Evolutionary conservation across 805 yeast genomes (phyloP), one percentile per base, ranked within the genome.

Genomic region (Saccharomycopsis vini): DNA sequence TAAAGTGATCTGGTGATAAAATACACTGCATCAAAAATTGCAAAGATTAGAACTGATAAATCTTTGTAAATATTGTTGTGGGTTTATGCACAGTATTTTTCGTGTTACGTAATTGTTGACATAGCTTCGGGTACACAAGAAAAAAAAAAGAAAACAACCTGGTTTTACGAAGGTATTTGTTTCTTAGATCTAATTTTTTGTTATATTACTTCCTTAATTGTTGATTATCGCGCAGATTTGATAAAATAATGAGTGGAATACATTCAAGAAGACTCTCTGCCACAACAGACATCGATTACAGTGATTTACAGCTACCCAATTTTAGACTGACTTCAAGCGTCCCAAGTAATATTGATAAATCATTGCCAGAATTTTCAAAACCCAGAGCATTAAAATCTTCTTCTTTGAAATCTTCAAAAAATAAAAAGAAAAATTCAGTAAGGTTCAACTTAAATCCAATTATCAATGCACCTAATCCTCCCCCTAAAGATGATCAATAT

Each of bases 251-350:
- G 35, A 38, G 12, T n/a, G 7, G 22, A 16, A 16, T 39, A 22
- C 50, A 46, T 24, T 42, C 46, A 5, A 38, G 51, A 35, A 44
- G 51, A 31, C 38, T 47, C 5, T 39, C 44, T 3, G 49, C 36
- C 4, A 48, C 49, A 4, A 37, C 40, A 9, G 51, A 48, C 23
- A 35, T 48, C 20, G 45, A 48, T 31, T 48, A 48, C 34, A 47
- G 50, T 7, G 48, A 31, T 19, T 20, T 39, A 13, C n/a, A 31
- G 12, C 10, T 12, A 19, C n/a, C 36, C 9, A 7, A 7, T 7
- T 9, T 18, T 7, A 15, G 13, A 7, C 15, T 35, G 16, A 38
- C 35, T 5, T 38, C 41, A 6, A 38, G n/a, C 28, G n/a, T 20
- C 31, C 36, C 24, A 18, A 23, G 18, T 20, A 24, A 32, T 24